Conservation (phyloP, 1,139 yeast species). For the Taphrina deformans region DNA sequence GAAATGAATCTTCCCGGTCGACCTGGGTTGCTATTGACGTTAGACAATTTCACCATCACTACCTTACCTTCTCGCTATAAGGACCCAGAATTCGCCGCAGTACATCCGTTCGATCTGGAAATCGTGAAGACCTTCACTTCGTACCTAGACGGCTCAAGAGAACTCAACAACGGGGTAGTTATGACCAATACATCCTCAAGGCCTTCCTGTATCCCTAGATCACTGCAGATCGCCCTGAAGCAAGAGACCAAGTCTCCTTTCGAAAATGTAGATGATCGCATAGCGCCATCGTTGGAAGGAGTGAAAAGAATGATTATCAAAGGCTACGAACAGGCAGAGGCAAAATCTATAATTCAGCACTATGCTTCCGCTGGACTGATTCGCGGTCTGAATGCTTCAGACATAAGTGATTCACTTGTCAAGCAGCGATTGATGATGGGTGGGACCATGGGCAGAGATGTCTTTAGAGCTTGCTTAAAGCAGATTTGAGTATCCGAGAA, state of each 20-base stretch:
- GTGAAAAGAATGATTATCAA: not conserved
- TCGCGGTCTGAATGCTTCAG: not conserved
- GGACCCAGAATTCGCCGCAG: constrained; percentile 10
- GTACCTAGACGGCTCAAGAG: constrained; percentile 25
- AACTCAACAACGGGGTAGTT: constrained; percentile 28
- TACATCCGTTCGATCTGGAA: constrained; percentile 34
- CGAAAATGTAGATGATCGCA: constrained; percentile 4
- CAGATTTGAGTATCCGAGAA: not conserved
- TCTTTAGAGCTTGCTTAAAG: constrained; percentile 17
- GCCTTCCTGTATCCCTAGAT: constrained; percentile 5
- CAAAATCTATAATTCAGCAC: constrained; percentile 16
- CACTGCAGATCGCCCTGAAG: constrained; percentile 23
- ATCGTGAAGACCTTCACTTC: constrained; percentile 21
- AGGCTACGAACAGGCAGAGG: constrained; percentile 5
- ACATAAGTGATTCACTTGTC: constrained; percentile 9
- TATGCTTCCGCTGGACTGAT: constrained; percentile 17
- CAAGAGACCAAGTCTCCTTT: constrained; percentile 3
- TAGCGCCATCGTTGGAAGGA: not conserved
- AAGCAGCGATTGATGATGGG: constrained; percentile 11
- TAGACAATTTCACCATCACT: constrained; percentile 32
- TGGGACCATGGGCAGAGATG: constrained; percentile 2
- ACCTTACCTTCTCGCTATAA: constrained; percentile 33
- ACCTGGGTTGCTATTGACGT: constrained; percentile 30
- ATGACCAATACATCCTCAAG: constrained; percentile 33
- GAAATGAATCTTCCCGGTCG: constrained; percentile 24